Percentiles rank a stretch among this genome's conserved stretches.
Conservation (phyloP, 352 stramenopile species). For the Aphanomyces invadans region DNA sequence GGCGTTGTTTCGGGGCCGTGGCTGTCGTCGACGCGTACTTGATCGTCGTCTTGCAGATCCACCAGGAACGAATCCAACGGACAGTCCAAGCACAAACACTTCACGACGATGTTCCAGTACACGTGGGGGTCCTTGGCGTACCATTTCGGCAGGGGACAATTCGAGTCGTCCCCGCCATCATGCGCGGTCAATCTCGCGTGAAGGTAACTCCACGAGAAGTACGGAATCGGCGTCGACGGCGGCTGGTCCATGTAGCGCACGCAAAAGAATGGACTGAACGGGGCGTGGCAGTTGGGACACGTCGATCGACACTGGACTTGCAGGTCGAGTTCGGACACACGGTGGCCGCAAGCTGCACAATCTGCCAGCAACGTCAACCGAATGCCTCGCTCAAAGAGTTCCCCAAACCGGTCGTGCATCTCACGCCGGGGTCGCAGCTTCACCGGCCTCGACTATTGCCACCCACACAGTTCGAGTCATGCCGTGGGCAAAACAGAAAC, state of each 20-base stretch:
- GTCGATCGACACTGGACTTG: conserved; percentile 30
- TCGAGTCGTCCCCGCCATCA: conserved; percentile 33
- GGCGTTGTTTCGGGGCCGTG: background rate
- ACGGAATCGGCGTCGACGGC: conserved; percentile 1
- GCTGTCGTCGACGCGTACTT: background rate
- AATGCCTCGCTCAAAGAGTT: conserved; percentile 34
- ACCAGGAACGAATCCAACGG: conserved; percentile 31
- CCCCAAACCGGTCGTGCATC: conserved; percentile 36
- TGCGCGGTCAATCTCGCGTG: conserved; percentile 26
- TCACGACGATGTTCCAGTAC: conserved; percentile 57
- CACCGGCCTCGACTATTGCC: background rate
- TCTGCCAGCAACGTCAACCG: conserved; percentile 37
- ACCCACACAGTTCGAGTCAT: conserved; percentile 7
- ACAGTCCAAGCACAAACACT: conserved; percentile 37
- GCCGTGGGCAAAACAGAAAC: background rate
- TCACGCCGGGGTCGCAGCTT: conserved; percentile 4
- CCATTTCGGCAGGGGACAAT: conserved; percentile 23
- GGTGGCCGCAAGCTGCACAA: conserved; percentile 32
- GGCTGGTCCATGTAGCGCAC: background rate
- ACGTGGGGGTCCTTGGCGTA: conserved; percentile 31
- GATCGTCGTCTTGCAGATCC: background rate
- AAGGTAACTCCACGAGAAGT: conserved; percentile 7
- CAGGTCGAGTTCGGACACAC: conserved; percentile 32
- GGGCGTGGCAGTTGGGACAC: conserved; percentile 30
- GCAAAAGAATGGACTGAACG: conserved; percentile 31